Percentiles rank a stretch among this genome's conserved stretches.
Evolutionary conservation across 2,329 filamentous ascomycete species (phyloP).

Genomic region (Proliferodiscus dingleyae): DNA sequence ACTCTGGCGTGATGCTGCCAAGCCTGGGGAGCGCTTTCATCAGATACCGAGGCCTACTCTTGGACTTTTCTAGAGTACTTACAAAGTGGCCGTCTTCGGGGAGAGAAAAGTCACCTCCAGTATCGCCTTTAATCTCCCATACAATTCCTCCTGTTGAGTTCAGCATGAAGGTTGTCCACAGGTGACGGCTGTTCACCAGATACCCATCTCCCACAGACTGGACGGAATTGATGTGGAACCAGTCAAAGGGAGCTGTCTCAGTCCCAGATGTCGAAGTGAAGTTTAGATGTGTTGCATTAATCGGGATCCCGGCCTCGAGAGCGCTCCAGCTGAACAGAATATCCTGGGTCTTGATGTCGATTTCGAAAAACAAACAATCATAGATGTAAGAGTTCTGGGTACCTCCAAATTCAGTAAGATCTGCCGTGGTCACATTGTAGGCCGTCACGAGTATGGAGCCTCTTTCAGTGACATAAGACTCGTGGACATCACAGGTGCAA

Average conservation of each 20-base stretch:
- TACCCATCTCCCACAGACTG: slow-evolving; percentile 24
- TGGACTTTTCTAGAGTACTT: background rate
- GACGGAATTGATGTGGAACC: slow-evolving; percentile 29
- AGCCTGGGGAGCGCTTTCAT: background rate
- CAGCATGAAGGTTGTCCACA: slow-evolving; percentile 25
- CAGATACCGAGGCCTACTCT: no score
- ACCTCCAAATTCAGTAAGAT: slow-evolving; percentile 33
- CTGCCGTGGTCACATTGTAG: slow-evolving; percentile 30
- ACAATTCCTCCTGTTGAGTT: slow-evolving; percentile 10
- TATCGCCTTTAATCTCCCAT: slow-evolving; percentile 2
- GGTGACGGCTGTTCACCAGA: slow-evolving; percentile 25
- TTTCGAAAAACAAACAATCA: slow-evolving; percentile 38
- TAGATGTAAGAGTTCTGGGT: slow-evolving; percentile 31
- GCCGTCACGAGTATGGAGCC: slow-evolving; percentile 2
- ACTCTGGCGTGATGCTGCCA: slow-evolving; percentile 2
- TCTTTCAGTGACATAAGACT: no score
- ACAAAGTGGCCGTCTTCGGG: background rate
- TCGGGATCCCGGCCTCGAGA: slow-evolving; percentile 31
- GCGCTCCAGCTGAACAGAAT: slow-evolving; percentile 39
- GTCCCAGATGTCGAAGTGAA: background rate
- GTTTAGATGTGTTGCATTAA: no score
- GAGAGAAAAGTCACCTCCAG: slow-evolving; percentile 4
- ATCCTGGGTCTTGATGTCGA: slow-evolving; percentile 37
- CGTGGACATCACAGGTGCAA: no score
- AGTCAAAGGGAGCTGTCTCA: slow-evolving; percentile 23